Evolutionary conservation across 2,329 filamentous ascomycete species (phyloP).

Genomic region (Nothomitra cinnamomea): DNA sequence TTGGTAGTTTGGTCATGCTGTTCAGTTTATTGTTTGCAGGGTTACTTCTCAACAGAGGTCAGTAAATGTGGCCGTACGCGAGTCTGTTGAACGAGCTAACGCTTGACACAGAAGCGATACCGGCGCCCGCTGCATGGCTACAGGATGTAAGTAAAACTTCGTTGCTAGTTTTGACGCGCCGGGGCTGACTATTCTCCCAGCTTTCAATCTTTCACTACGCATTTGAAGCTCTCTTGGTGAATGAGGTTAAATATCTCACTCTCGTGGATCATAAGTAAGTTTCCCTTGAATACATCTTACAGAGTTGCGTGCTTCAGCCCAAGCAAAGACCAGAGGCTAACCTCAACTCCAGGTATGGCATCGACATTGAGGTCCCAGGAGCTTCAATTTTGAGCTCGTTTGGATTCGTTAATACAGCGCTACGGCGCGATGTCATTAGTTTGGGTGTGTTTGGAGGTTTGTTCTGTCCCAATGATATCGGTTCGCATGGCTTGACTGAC

Average conservation of each 20-base stretch:
- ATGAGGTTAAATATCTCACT: conserved; percentile 81
- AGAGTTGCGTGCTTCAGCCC: neutral
- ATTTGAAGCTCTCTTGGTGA: conserved; percentile 92
- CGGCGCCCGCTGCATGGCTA: conserved; percentile 69
- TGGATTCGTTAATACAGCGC: conserved; percentile 73
- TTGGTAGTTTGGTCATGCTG: conserved; percentile 91
- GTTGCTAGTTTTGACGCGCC: neutral
- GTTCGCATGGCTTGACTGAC: neutral
- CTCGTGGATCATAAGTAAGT: conserved; percentile 80
- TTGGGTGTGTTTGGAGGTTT: conserved; percentile 38
- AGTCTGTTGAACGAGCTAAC: neutral
- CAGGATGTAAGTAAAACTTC: conserved; percentile 46
- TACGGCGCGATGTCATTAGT: conserved; percentile 73
- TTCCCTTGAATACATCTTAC: neutral
- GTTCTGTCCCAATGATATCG: neutral
- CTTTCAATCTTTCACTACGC: conserved; percentile 97
- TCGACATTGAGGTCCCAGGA: conserved; percentile 91
- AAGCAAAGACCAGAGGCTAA: neutral
- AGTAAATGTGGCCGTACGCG: neutral
- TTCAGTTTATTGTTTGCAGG: conserved; percentile 93
- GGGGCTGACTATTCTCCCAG: conserved; percentile 18
- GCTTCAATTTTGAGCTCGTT: conserved; percentile 89
- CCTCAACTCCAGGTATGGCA: conserved; percentile 31
- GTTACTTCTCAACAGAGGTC: conserved; percentile 66
- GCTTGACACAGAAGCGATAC: conserved; percentile 52